Conservation (phyloP, 2,329 filamentous ascomycete species). For the Pseudogymnoascus sp. region DNA sequence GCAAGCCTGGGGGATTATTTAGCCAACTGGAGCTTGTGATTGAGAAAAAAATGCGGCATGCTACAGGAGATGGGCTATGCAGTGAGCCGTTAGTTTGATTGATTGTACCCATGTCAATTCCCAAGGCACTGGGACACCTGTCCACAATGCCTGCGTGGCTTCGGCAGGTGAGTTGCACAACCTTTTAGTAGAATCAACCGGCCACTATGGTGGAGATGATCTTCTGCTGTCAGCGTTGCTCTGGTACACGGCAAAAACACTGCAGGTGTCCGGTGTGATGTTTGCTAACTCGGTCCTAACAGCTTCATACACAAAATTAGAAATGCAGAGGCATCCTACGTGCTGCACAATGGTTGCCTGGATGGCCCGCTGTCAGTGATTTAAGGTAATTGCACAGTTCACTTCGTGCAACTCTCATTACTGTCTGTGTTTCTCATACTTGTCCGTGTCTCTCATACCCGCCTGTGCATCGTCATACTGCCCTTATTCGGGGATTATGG, state of each 20-base stretch:
- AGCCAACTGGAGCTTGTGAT: slow-evolving; percentile 1
- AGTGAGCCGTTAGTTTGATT: background rate
- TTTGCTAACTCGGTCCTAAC: background rate
- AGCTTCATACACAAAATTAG: background rate
- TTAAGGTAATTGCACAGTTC: slow-evolving; percentile 2
- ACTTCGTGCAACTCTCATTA: slow-evolving; percentile 3
- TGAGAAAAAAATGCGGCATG: slow-evolving; percentile 1
- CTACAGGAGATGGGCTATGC: background rate
- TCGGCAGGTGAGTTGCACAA: slow-evolving; percentile 1
- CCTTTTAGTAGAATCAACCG: background rate
- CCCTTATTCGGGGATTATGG: slow-evolving; percentile 2
- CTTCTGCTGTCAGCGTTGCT: background rate
- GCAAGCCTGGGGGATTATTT: background rate
- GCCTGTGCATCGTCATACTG: slow-evolving; percentile 2
- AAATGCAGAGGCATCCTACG: background rate
- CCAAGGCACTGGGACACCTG: background rate
- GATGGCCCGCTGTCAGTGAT: slow-evolving; percentile 5
- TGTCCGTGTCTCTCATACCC: background rate
- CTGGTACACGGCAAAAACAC: background rate
- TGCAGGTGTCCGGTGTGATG: background rate
- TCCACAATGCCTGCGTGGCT: slow-evolving; percentile 7
- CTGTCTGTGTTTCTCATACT: background rate
- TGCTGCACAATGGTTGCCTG: background rate
- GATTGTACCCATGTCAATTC: background rate
- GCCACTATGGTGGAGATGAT: background rate